Evolutionary conservation across 116 monocot genomes (phyloP), one percentile per base, ranked within the genome.

Genomic region (Trichopus zeylanicus): DNA sequence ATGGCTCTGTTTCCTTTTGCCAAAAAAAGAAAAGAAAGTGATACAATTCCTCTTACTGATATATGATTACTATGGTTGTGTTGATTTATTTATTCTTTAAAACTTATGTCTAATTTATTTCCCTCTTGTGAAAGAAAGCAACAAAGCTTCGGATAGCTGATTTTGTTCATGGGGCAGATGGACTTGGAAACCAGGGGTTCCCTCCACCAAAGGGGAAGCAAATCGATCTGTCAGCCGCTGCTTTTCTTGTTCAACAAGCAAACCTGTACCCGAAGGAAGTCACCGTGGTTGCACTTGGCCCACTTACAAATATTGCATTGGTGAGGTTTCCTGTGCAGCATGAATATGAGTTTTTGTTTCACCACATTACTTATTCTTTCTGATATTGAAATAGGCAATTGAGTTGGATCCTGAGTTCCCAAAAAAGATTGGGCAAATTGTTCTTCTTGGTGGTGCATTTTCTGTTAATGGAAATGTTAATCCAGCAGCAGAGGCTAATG

Each of bases 381-480:
- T 19, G 70, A 27, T 68, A 31, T 57, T 71, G 57, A 47, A 27
- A 51, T 70, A 91, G 97, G 91, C 97, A 10, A 75, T 97, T 68
- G 69, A 97, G 82, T 72, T 77, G 60, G 97, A 97, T 65, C 91
- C 84, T 75, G 59, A 67, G 38, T 97, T 91, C 69, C 19, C 85
- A 29, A 68, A 84, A 62, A 89, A 83, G 57, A 77, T 97, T 42
- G 82, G 87, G 58, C 91, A 97, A 66, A 90, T 97, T 64, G 81
- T 97, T 63, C n/a, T 97, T 67, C 97, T 97, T 73, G 97, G 97
- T 70, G 97, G 97, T 58, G 87, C 97, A 20, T 87, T 91, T 68
- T 87, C 72, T 53, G 97, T 97, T 53, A 97, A 91, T 71, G 97
- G 97, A 20, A 97, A 87, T 78, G 97, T 97, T 31, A 97, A 97